Conservation (phyloP, 345 rosid species). For the Euphorbia lathyris region DNA sequence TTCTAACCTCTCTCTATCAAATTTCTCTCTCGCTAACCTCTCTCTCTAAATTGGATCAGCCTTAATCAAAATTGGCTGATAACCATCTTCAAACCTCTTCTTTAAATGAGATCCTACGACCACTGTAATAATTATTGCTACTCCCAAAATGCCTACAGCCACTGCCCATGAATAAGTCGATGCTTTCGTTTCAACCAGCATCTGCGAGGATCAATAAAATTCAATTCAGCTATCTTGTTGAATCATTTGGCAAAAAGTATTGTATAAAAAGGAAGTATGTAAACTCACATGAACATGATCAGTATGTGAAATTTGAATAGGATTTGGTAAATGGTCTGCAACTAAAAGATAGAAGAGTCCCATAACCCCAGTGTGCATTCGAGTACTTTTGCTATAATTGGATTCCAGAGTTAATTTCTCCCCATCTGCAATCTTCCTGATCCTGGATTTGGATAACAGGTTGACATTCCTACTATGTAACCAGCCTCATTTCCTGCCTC, state of each 20-base stretch:
- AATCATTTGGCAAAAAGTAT: too few species aligned
- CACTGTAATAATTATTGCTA: slow-evolving; percentile 23
- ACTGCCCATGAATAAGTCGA: slow-evolving; percentile 14
- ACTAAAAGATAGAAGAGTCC: slow-evolving; percentile 71
- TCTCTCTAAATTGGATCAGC: too few species aligned
- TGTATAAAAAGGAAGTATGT: neutral
- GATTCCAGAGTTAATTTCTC: too few species aligned
- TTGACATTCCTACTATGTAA: slow-evolving; percentile 86
- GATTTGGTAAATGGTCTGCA: slow-evolving; percentile 45
- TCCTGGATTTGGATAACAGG: slow-evolving; percentile 76
- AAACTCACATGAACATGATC: slow-evolving; percentile 34
- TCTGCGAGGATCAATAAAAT: slow-evolving; percentile 20
- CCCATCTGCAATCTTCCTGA: slow-evolving; percentile 45
- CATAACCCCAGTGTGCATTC: slow-evolving; percentile 79
- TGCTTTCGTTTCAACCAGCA: slow-evolving; percentile 9
- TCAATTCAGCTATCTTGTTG: too few species aligned
- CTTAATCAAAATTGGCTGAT: slow-evolving; percentile 35
- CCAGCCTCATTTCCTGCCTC: slow-evolving; percentile 89
- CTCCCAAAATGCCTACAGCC: slow-evolving; percentile 21
- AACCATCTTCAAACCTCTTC: slow-evolving; percentile 40
- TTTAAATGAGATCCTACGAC: slow-evolving; percentile 22
- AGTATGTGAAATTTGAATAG: slow-evolving; percentile 11
- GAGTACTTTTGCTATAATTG: slow-evolving; percentile 44
- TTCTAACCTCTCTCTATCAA: too few species aligned
- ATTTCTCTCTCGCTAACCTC: too few species aligned